Evolutionary conservation across 106 monocot species (phyloP).

Genomic region (Xerophyta viscosa): DNA sequence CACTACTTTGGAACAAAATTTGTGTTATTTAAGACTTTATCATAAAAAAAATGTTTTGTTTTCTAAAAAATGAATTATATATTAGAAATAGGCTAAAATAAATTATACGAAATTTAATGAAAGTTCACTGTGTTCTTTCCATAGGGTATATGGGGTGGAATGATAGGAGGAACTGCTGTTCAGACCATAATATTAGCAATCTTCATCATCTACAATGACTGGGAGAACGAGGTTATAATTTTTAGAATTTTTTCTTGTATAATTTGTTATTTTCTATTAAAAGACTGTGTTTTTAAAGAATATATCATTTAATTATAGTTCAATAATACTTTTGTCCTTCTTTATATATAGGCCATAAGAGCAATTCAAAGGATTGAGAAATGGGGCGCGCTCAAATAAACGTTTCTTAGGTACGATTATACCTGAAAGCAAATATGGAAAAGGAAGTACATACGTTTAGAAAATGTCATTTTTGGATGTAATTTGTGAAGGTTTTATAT

Average conservation of each 20-base stretch:
- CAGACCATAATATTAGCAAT: conserved; percentile 56
- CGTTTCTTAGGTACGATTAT: too few species aligned
- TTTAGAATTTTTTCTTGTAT: background rate
- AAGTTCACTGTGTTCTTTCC: background rate
- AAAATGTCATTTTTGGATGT: too few species aligned
- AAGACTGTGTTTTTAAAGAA: background rate
- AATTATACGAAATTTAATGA: background rate
- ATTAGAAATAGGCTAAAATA: background rate
- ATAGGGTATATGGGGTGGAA: conserved; percentile 83
- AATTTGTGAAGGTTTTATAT: too few species aligned
- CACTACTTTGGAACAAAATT: too few species aligned
- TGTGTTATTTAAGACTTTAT: too few species aligned
- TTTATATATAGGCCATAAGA: background rate
- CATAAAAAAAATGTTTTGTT: too few species aligned
- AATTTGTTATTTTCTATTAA: too few species aligned
- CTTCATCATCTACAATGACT: conserved; percentile 58
- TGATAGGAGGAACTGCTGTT: conserved; percentile 78
- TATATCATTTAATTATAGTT: background rate
- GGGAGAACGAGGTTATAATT: conserved; percentile 61
- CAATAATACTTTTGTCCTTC: background rate
- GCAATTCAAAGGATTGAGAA: too few species aligned
- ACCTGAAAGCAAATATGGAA: too few species aligned
- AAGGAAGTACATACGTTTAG: too few species aligned
- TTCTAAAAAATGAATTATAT: background rate
- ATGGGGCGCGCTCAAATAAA: too few species aligned